Conservation (phyloP, 2,329 filamentous ascomycete genomes). For the Aspergillus sp. region DNA sequence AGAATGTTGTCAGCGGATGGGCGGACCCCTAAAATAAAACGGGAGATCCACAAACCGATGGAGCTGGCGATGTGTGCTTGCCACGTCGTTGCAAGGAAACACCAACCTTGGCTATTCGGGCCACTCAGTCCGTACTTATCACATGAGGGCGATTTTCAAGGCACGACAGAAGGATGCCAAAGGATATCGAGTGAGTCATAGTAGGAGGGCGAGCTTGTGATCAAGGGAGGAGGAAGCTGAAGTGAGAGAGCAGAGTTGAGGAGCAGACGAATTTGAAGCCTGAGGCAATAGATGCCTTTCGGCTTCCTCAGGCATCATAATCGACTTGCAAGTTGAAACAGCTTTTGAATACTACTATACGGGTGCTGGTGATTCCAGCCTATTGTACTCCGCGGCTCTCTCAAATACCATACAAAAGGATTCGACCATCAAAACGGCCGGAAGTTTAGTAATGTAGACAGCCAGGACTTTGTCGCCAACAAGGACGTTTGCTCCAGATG, state of each 20-base stretch:
- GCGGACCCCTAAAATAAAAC: slow-evolving; percentile 17
- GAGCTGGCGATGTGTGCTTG: slow-evolving; percentile 19
- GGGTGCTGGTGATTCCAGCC: neutral
- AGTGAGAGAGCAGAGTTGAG: neutral
- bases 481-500: neutral
- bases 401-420: neutral
- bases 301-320: neutral
- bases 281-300: neutral
- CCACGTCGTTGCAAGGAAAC: slow-evolving; percentile 21
- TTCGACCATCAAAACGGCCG: neutral
- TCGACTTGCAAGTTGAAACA: neutral
- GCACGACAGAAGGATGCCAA: neutral
- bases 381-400: neutral
- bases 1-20: neutral
- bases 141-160: neutral
- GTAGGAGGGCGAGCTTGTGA: neutral
- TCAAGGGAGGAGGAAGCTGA: neutral
- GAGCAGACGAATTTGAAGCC: neutral
- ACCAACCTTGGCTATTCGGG: slow-evolving; percentile 14
- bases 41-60: slow-evolving; percentile 19
- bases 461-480: neutral
- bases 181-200: slow-evolving; percentile 6
- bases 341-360: neutral
- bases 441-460: neutral
- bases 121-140: slow-evolving; percentile 12